These are phyloP conservation scores for Candida awuae DNA, from an alignment of 805 yeast species.

Conservation along the genomic window DNA sequence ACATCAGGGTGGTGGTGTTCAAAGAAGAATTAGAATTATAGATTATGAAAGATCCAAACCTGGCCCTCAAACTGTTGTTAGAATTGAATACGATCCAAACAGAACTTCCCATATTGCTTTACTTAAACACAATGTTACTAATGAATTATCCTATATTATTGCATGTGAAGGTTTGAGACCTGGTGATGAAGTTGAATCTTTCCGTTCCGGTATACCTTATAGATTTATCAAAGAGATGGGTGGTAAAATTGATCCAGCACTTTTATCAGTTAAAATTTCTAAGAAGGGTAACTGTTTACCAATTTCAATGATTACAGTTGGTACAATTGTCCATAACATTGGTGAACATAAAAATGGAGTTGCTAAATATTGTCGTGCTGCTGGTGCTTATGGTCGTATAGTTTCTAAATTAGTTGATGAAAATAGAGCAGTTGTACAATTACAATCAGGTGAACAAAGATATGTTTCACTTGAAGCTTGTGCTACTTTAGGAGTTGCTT, in stretches of 20 bases:
- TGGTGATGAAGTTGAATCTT: conserved; percentile 86
- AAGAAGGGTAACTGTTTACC: conserved; percentile 95
- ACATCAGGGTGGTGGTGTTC: conserved; percentile 96
- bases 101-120: conserved; percentile 91
- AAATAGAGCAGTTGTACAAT: conserved; percentile 65
- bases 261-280: conserved; percentile 76
- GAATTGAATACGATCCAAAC: conserved; percentile 95
- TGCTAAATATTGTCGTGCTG: conserved; percentile 86
- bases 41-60: conserved; percentile 61
- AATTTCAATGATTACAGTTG: conserved; percentile 86
- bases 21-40: conserved; percentile 74
- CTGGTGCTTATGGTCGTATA: conserved; percentile 89
- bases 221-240: conserved; percentile 76
- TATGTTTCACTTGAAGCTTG: conserved; percentile 78
- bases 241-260: conserved; percentile 86
- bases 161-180: conserved; percentile 91
- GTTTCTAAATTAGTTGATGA: conserved; percentile 68
- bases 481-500: conserved; percentile 89
- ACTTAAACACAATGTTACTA: conserved; percentile 48
- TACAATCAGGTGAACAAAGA: conserved; percentile 91
- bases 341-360: conserved; percentile 71
- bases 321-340: conserved; percentile 80
- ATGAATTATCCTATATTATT: conserved; percentile 65
- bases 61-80: conserved; percentile 71
- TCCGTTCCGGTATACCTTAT: conserved; percentile 78